Conservation (phyloP, 2,329 filamentous ascomycete genomes). For the Whalleya microplaca region DNA sequence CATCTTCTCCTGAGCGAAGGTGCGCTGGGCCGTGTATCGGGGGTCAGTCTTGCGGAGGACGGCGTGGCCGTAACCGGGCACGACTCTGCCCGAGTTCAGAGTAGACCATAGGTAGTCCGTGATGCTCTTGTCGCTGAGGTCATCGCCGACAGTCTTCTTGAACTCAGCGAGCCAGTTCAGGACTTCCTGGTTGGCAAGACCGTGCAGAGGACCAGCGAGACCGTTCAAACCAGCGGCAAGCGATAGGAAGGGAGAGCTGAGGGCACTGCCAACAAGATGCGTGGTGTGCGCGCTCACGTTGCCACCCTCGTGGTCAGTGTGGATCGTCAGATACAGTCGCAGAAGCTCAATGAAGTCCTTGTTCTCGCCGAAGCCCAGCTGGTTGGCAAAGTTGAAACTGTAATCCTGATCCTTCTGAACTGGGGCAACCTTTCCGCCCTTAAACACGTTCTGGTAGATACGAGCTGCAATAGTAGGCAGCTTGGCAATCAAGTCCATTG, state of each 20-base stretch:
- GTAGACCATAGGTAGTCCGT: slow-evolving; percentile 99
- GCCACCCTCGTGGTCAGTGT: slow-evolving; percentile 99
- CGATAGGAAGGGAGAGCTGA: slow-evolving; percentile 97
- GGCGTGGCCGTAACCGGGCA: slow-evolving; percentile 97
- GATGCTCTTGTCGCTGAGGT: slow-evolving; percentile 95
- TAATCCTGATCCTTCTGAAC: slow-evolving; percentile 99
- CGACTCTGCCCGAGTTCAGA: slow-evolving; percentile 92
- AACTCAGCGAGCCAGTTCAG: slow-evolving; percentile 99
- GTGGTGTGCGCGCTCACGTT: slow-evolving; percentile 99
- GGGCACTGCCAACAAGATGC: slow-evolving; percentile 93
- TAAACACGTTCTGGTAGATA: slow-evolving; percentile 99
- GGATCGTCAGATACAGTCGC: slow-evolving; percentile 98
- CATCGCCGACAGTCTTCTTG: slow-evolving; percentile 92
- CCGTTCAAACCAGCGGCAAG: slow-evolving; percentile 96
- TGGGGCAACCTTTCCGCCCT: slow-evolving; percentile 96
- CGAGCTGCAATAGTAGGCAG: slow-evolving; percentile 95
- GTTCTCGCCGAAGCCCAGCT: slow-evolving; percentile 96
- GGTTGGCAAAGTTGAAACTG: slow-evolving; percentile 98
- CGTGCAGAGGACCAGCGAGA: slow-evolving; percentile 97
- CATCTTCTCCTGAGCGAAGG: slow-evolving; percentile 91
- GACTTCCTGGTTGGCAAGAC: slow-evolving; percentile 99
- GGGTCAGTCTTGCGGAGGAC: slow-evolving; percentile 99
- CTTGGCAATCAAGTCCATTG: slow-evolving; percentile 99
- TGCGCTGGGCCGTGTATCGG: slow-evolving; percentile 97
- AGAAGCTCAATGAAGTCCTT: slow-evolving; percentile 97